Evolutionary conservation across 129 eudicot genomes (phyloP).

Genomic region (Gnaphalium uliginosum): DNA sequence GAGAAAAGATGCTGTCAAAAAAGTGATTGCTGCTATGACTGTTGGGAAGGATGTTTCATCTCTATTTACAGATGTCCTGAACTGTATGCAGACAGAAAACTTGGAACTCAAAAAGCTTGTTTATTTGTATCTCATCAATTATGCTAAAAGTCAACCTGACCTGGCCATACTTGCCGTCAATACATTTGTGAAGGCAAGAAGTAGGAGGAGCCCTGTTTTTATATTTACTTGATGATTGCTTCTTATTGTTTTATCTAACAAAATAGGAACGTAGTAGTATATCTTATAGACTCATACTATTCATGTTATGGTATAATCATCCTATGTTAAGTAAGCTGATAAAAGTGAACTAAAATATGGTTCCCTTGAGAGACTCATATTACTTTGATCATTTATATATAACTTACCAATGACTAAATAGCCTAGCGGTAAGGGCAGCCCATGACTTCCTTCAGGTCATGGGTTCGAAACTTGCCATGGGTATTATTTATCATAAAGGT

Average conservation of each 20-base stretch:
- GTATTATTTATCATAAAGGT: too few species aligned
- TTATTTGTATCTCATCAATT: conserved; percentile 93
- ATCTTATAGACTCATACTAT: conserved; percentile 1
- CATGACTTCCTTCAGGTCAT: too few species aligned
- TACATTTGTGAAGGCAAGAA: conserved; percentile 93
- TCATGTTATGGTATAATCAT: conserved; percentile 12
- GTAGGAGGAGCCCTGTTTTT: conserved; percentile 11
- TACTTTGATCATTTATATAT: conserved; percentile 12
- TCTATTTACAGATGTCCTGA: conserved; percentile 94
- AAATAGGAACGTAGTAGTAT: neutral
- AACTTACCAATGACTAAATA: too few species aligned
- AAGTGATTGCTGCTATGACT: conserved; percentile 99
- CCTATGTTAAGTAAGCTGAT: neutral
- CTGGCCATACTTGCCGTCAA: conserved; percentile 98
- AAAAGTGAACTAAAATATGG: neutral
- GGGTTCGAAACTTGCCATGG: too few species aligned
- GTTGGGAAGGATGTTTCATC: conserved; percentile 99
- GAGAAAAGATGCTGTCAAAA: conserved; percentile 99
- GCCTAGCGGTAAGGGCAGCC: too few species aligned
- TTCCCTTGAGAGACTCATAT: neutral
- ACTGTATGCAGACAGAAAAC: conserved; percentile 98
- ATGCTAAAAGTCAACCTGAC: conserved; percentile 98
- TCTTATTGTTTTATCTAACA: conserved; percentile 3
- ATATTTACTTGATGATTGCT: conserved; percentile 12
- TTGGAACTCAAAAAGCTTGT: conserved; percentile 98